Evolutionary conservation across 1,284 basidiomycete species (phyloP), one percentile per base, ranked within the genome.

Genomic region (Cryptococcus depauperatus): DNA sequence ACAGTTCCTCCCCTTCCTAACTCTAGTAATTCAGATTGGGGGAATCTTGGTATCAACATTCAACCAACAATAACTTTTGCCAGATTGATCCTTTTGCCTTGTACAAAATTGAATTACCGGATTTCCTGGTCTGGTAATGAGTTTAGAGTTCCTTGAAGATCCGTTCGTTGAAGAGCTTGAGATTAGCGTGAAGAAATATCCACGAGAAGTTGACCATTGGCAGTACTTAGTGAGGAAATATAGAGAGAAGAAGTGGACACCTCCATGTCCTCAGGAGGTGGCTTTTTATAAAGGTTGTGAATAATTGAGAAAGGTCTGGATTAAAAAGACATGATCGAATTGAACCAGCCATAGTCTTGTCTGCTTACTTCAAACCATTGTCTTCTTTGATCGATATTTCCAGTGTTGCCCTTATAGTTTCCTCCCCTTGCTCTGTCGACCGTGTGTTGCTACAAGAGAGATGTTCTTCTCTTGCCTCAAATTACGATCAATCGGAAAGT

Each of bases 101-200:
- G 83, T 78, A 89, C 89, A 93, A 59, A 93, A 89, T 66, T 92
- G 89, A 0, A 88, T 83, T 0, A 86, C 82, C 19, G 76, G 77
- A 47, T 89, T 86, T 0, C 66, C 66, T 37, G 81, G 79, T 27
- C 72, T 76, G 50, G 72, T 76, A 0, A 87, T 86, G 19, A 88
- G 68, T 22, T 70, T 68, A 1, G 85, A 87, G 58, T 85, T 79
- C 65, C 87, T 18, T 75, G 78, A 10, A 79, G 76, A 18, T 88
- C 73, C 58, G 85, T 86, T 87, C 87, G 90, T 58, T 81, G 76
- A 32, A 56, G 40, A 41, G 55, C 46, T 29, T 57, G 50, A 18
- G 32, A 51, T 74, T 90, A 87, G 61, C 90, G 86, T 53, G 79
- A 84, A 18, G 90, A 63, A 28, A 90, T 71, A 59, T 89, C 76